Percentiles rank a stretch among this genome's conserved stretches.
phyloP scores from a whole-genome alignment of 345 rosid genomes.

The Carallia pectinifolia region DNA sequence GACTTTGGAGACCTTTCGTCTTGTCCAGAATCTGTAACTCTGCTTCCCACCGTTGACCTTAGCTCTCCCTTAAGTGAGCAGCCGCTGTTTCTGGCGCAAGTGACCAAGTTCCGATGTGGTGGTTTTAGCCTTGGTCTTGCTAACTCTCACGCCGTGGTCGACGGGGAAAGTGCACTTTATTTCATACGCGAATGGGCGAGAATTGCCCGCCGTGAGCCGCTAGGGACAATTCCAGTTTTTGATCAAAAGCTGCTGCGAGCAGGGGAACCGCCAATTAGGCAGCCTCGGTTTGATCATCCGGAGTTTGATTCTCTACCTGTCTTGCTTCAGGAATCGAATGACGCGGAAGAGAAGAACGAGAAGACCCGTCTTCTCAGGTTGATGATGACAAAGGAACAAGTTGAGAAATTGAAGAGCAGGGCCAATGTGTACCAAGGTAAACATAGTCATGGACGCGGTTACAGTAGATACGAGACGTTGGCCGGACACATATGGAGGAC shows the following conservation, averaged over 20 bases:
- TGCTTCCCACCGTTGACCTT: not conserved
- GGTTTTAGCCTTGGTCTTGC: not conserved
- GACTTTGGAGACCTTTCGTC: not conserved
- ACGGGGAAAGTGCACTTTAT: not conserved
- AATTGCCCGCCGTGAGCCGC: not conserved
- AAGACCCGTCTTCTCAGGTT: conserved; percentile 42
- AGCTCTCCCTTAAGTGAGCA: not conserved
- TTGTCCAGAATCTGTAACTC: not conserved
- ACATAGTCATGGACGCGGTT: conserved; percentile 21
- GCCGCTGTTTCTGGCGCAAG: not conserved
- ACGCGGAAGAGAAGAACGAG: conserved; percentile 31
- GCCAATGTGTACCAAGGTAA: conserved; percentile 26
- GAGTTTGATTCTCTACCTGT: conserved; percentile 29
- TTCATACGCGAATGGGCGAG: not conserved
- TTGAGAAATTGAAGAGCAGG: conserved; percentile 39
- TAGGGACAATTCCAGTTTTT: not conserved
- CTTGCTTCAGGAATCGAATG: conserved; percentile 36
- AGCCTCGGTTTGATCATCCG: not conserved
- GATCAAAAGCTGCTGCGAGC: not conserved
- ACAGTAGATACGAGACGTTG: conserved; percentile 40
- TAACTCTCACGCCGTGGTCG: not conserved
- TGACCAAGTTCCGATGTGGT: not conserved
- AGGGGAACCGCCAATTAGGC: not conserved
- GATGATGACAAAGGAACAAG: conserved; percentile 41
- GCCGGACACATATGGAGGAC: conserved; percentile 35